Base-by-base conservation (phyloP, 371 early-diverging fungal species). In the Amoeboaphelidium protococcarum region DNA sequence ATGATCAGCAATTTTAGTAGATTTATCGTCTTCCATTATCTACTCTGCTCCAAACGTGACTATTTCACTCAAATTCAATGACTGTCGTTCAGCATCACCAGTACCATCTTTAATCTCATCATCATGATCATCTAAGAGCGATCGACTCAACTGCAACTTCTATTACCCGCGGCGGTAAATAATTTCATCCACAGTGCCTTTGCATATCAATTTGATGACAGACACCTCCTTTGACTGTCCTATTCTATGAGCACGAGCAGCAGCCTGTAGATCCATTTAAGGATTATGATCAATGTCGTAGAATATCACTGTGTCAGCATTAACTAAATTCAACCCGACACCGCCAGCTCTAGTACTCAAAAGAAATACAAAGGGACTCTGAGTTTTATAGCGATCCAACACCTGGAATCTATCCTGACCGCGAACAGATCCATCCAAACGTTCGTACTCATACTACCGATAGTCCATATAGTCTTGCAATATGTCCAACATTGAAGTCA, bases 281-380 rank as follows among this genome's bases (percentile, higher is more conserved):
- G 98, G 98, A 57, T 96, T 98, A 88, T 91, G 96, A 64, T 98
- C 98, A 45, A 78, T 78, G 62, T 99, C 99, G 57, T 90, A 96
- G 61, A 99, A 87, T 56, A 99, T 92, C 23, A 95, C 96, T 0
- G 97, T 97, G 60, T 98, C 98, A 0, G 99, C 99, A 1, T 95
- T 97, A 0, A 95, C 95, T 56, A 99, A 68, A 58, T 99, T 99
- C 58, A 98, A 83, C 52, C 99, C 99, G 26, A 98, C 67, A 13
- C 99, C 99, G 56, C 99, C 99, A 20, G 99, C 97, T 48, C 99
- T 73, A 2, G 99, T 99, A 58, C 82, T 82, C 31, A 99, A 74
- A 59, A 99, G 60, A 57, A 99, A 99, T 25, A 95, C 82, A 57
- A 96, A 96, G 40, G 78, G 74, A 54, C 85, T 83, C 41, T 79